Percentiles rank a stretch among this genome's conserved stretches.
Conservation (phyloP, 2,329 filamentous ascomycete genomes). For the Cercospora sp. region DNA sequence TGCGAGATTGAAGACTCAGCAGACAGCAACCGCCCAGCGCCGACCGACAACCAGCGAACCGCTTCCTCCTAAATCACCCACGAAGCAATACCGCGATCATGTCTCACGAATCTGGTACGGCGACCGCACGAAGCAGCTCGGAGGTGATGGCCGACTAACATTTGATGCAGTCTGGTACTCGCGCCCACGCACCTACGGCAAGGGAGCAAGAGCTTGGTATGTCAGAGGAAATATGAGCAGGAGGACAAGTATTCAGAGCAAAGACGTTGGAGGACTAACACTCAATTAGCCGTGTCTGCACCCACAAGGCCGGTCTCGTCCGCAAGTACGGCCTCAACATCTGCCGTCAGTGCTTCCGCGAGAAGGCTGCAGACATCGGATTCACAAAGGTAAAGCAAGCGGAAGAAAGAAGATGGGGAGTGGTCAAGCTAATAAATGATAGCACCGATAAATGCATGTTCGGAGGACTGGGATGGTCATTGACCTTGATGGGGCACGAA, state of each 20-base stretch:
- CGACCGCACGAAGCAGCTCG: neutral
- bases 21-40: constrained; percentile 13
- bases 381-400: constrained; percentile 63
- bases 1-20: neutral
- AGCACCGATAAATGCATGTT: constrained; percentile 39
- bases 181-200: constrained; percentile 94
- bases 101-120: constrained; percentile 73
- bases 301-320: constrained; percentile 98
- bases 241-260: constrained; percentile 18
- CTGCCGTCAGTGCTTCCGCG: constrained; percentile 71
- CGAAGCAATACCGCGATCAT: constrained; percentile 56
- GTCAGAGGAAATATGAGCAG: constrained; percentile 41
- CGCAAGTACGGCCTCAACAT: constrained; percentile 98
- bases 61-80: constrained; percentile 4
- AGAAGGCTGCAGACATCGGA: constrained; percentile 67
- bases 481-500: constrained; percentile 14
- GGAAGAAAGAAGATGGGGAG: neutral
- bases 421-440: constrained; percentile 17
- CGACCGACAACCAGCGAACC: constrained; percentile 17
- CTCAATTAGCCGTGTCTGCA: constrained; percentile 70
- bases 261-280: constrained; percentile 32
- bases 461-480: constrained; percentile 16
- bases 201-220: constrained; percentile 92
- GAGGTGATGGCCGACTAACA: constrained; percentile 11
- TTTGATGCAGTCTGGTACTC: constrained; percentile 80